phyloP scores from a whole-genome alignment of 148 eudicot species.

The Nepenthes mirabilis region DNA sequence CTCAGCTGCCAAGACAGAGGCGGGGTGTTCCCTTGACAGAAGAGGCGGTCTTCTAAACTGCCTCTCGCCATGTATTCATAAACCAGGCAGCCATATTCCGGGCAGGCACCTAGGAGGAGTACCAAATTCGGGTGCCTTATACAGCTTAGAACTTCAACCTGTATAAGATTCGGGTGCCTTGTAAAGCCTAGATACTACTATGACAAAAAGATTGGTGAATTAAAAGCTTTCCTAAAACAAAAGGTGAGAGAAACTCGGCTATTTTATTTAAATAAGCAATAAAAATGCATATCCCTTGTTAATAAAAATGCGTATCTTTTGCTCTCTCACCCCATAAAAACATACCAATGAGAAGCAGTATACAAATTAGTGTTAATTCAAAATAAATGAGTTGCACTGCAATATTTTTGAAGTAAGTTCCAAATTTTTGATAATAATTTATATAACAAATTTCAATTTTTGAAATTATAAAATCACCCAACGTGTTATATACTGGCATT shows the following conservation, averaged over 20 bases:
- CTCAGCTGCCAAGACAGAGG: slow-evolving; percentile 40
- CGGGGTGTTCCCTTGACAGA: slow-evolving; percentile 29
- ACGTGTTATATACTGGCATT: too few relatives aligned
- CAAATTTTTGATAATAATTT: too few relatives aligned
- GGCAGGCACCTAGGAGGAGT: slow-evolving; percentile 51
- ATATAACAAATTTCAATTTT: too few relatives aligned
- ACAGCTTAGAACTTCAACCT: slow-evolving; percentile 45
- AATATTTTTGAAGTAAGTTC: too few relatives aligned
- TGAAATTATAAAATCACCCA: too few relatives aligned
- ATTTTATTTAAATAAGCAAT: too few relatives aligned
- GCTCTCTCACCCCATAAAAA: too few relatives aligned
- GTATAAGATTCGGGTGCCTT: background rate
- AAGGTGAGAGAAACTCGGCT: background rate
- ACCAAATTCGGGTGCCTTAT: slow-evolving; percentile 50
- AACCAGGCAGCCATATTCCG: slow-evolving; percentile 46
- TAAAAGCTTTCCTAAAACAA: background rate
- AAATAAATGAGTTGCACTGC: too few relatives aligned
- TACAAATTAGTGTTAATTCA: too few relatives aligned
- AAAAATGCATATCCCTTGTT: too few relatives aligned
- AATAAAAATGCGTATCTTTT: too few relatives aligned
- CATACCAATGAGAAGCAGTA: too few relatives aligned
- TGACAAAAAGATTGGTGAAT: background rate
- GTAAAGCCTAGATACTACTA: background rate
- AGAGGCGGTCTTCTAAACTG: slow-evolving; percentile 34
- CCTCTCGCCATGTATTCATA: slow-evolving; percentile 48